These are phyloP conservation scores for Verticillium alfalfae DNA, from an alignment of 2,329 filamentous ascomycete species.

Conservation along the genomic window DNA sequence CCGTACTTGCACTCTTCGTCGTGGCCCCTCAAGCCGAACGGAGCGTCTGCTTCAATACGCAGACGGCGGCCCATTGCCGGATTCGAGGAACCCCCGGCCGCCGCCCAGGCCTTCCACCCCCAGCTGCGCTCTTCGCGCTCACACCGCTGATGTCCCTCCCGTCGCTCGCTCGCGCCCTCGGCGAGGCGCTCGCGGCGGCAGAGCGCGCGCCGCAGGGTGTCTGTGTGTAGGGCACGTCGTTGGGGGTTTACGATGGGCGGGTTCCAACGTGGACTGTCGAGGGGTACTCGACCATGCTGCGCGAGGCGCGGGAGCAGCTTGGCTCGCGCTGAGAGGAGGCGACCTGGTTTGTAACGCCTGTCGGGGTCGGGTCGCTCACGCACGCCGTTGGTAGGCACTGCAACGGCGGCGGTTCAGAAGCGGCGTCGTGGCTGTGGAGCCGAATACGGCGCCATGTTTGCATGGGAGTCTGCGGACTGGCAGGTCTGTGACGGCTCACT, in stretches of 20 bases:
- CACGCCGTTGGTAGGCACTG: slow-evolving; percentile 64
- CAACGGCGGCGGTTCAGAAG: slow-evolving; percentile 35
- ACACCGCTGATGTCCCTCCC: slow-evolving; percentile 51
- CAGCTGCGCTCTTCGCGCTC: slow-evolving; percentile 46
- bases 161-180: slow-evolving; percentile 48
- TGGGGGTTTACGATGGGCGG: slow-evolving; percentile 54
- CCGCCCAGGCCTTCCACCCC: slow-evolving; percentile 44
- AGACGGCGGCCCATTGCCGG: neutral
- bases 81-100: slow-evolving; percentile 3
- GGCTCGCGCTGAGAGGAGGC: slow-evolving; percentile 25
- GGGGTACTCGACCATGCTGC: slow-evolving; percentile 69
- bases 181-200: slow-evolving; percentile 11
- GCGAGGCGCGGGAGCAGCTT: slow-evolving; percentile 59
- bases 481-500: slow-evolving; percentile 37
- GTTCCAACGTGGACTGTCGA: slow-evolving; percentile 72
- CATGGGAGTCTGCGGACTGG: slow-evolving; percentile 46
- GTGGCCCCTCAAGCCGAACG: neutral
- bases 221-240: slow-evolving; percentile 64
- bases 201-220: slow-evolving; percentile 38
- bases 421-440: slow-evolving; percentile 62
- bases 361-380: slow-evolving; percentile 68
- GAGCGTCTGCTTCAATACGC: neutral
- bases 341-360: slow-evolving; percentile 52
- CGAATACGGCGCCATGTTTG: slow-evolving; percentile 58
- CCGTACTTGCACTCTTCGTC: neutral